phyloP scores from a whole-genome alignment of 2,329 filamentous ascomycete genomes.

The Colletotrichum salicis region DNA sequence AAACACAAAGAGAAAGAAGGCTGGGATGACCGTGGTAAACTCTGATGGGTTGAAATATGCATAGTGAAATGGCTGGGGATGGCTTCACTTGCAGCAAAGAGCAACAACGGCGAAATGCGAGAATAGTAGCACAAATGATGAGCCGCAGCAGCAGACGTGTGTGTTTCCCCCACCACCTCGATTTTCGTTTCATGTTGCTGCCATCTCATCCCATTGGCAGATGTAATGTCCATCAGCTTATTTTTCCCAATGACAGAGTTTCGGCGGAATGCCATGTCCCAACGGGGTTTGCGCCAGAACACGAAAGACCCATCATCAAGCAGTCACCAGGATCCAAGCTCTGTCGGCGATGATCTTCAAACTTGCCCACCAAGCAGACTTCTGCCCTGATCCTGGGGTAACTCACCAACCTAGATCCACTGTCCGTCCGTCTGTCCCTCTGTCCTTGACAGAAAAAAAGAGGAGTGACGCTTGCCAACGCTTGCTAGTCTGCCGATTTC shows the following conservation, averaged over 20 bases:
- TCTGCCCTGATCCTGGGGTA: background rate
- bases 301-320: too few relatives aligned
- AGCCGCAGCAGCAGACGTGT: background rate
- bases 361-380: background rate
- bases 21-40: background rate
- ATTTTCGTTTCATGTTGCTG: slow-evolving; percentile 19
- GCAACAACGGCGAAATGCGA: background rate
- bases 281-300: background rate
- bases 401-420: background rate
- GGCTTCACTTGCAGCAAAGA: slow-evolving; percentile 22
- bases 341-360: background rate
- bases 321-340: background rate
- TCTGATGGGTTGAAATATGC: slow-evolving; percentile 12
- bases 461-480: slow-evolving; percentile 20
- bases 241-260: slow-evolving; percentile 9
- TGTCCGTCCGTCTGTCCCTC: too few relatives aligned
- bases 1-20: slow-evolving; percentile 23
- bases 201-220: slow-evolving; percentile 20
- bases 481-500: background rate
- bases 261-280: slow-evolving; percentile 5
- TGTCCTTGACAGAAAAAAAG: background rate
- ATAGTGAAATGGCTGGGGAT: slow-evolving; percentile 31
- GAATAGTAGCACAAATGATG: background rate
- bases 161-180: slow-evolving; percentile 16
- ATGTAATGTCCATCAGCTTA: background rate